These are phyloP conservation scores for Ceratobasidium sp. DNA, from an alignment of 1,284 basidiomycete genomes.

Conservation along the genomic window DNA sequence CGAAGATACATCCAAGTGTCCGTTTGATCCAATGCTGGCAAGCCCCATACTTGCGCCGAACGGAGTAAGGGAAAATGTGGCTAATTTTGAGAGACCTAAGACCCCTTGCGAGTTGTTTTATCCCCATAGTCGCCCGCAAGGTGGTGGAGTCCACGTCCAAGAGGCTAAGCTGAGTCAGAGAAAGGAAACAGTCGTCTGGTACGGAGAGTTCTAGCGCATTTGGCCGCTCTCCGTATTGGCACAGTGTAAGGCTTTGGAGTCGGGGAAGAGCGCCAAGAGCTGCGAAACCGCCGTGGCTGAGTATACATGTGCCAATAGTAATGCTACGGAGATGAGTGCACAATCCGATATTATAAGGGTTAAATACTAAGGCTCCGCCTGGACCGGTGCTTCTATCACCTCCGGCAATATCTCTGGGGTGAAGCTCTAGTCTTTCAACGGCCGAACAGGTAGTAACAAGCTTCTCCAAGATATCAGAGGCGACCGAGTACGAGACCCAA, in stretches of 20 bases:
- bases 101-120: neutral
- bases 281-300: neutral
- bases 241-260: slow-evolving; percentile 1
- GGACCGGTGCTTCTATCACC: too few species aligned
- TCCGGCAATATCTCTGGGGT: neutral
- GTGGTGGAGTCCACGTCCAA: neutral
- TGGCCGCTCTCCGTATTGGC: neutral
- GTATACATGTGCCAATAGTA: neutral
- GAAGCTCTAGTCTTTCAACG: neutral
- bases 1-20: neutral
- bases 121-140: neutral
- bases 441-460: neutral
- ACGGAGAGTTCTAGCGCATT: neutral
- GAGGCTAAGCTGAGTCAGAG: neutral
- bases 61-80: neutral
- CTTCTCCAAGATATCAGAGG: neutral
- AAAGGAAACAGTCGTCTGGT: slow-evolving; percentile 10
- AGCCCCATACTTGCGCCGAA: too few species aligned
- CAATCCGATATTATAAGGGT: neutral
- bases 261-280: slow-evolving; percentile 20
- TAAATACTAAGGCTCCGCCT: too few species aligned
- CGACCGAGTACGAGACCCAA: neutral
- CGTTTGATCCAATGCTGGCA: neutral
- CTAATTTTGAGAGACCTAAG: slow-evolving; percentile 1
- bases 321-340: slow-evolving; percentile 3